These are phyloP conservation scores for Adenanthera pavonina DNA, from an alignment of 306 rosid genomes.

Conservation along the genomic window DNA sequence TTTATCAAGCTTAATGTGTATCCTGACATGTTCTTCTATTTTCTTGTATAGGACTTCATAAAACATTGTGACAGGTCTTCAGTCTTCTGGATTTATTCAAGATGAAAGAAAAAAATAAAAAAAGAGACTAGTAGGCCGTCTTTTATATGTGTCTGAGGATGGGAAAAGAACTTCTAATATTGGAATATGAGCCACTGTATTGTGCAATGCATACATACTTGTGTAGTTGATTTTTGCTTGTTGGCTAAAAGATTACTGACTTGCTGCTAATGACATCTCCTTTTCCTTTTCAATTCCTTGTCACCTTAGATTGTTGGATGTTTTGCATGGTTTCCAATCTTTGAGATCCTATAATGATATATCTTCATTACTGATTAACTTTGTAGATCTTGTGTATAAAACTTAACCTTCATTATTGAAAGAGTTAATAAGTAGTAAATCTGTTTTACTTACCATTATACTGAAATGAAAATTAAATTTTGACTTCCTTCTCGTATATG, in stretches of 20 bases:
- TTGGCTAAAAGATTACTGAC: conserved; percentile 17
- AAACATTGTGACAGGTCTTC: conserved; percentile 83
- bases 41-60: conserved; percentile 82
- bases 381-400: neutral
- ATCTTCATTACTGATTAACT: neutral
- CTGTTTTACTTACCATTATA: neutral
- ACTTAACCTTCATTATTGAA: neutral
- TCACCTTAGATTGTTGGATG: neutral
- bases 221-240: conserved; percentile 37
- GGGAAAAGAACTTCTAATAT: conserved; percentile 39
- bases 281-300: neutral
- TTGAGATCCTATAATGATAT: neutral
- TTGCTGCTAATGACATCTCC: conserved; percentile 22
- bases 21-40: conserved; percentile 64
- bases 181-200: conserved; percentile 51
- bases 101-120: conserved; percentile 47
- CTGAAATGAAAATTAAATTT: neutral
- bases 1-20: conserved; percentile 35
- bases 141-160: conserved; percentile 43
- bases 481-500: conserved; percentile 36
- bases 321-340: neutral
- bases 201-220: conserved; percentile 38
- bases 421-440: neutral
- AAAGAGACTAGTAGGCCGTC: conserved; percentile 44
- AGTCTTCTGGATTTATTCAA: conserved; percentile 59